Percentiles rank a stretch among this genome's conserved stretches.
Conservation (phyloP, 495 filamentous ascomycete species). For the Letharia columbiana region DNA sequence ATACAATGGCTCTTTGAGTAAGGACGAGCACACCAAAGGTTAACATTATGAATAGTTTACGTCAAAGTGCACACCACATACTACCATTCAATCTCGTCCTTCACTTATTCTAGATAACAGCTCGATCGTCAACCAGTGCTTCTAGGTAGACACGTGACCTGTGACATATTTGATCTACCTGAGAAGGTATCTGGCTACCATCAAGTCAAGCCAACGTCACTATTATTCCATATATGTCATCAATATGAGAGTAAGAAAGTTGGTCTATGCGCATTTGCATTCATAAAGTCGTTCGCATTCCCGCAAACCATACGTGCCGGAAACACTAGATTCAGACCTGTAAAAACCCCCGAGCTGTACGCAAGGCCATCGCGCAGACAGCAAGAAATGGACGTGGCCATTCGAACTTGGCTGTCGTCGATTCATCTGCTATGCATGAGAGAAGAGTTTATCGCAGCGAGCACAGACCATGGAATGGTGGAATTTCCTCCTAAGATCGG, state of each 20-base stretch:
- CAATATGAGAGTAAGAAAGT: conserved; percentile 4
- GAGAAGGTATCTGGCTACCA: conserved; percentile 9
- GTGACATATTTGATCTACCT: conserved; percentile 3
- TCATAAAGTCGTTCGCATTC: conserved; percentile 10
- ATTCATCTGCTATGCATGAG: not conserved
- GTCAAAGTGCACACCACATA: not conserved
- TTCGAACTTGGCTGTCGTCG: not conserved
- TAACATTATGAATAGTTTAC: not conserved
- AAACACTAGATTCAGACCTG: not conserved
- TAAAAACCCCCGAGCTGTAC: not conserved
- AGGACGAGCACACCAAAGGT: not conserved
- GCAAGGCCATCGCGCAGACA: conserved; percentile 1
- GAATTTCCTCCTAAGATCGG: not conserved
- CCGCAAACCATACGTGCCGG: conserved; percentile 1
- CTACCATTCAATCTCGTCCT: not conserved
- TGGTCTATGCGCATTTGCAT: conserved; percentile 8
- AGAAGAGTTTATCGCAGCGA: not conserved
- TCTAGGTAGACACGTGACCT: conserved; percentile 12
- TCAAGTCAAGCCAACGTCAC: not conserved
- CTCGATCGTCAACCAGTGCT: conserved; percentile 6
- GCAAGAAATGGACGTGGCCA: not conserved
- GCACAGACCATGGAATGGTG: not conserved
- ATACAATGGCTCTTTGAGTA: not conserved
- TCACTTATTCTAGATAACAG: conserved; percentile 6
- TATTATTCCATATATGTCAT: not conserved